Percentiles rank a stretch among this genome's conserved stretches.
Conservation (phyloP, 2,329 filamentous ascomycete species). For the Salinomyces thailandicus region DNA sequence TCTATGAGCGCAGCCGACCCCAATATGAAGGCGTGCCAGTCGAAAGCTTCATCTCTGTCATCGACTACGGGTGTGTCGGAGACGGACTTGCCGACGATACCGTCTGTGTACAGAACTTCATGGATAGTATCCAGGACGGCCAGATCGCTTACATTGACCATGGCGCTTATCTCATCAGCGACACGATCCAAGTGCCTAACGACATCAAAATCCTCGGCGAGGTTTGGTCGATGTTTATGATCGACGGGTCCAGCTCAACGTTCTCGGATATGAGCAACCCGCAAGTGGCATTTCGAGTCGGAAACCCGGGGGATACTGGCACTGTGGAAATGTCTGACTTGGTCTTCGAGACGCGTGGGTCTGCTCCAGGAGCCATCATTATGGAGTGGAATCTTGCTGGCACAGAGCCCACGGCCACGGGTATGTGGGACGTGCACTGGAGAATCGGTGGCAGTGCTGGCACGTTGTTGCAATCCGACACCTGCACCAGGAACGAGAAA, state of each 20-base stretch:
- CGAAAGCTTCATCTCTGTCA: constrained; percentile 59
- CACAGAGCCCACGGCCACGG: constrained; percentile 54
- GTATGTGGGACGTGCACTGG: constrained; percentile 89
- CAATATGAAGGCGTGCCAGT: constrained; percentile 63
- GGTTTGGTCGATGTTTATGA: constrained; percentile 54
- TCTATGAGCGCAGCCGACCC: constrained; percentile 77
- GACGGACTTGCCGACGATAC: constrained; percentile 84
- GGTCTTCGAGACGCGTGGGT: constrained; percentile 70
- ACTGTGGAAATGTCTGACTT: constrained; percentile 77
- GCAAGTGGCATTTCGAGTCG: constrained; percentile 70
- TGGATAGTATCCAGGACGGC: constrained; percentile 49
- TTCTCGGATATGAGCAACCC: constrained; percentile 69
- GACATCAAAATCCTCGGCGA: constrained; percentile 47
- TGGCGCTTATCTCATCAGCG: constrained; percentile 50
- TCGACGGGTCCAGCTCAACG: constrained; percentile 54
- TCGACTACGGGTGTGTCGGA: constrained; percentile 53
- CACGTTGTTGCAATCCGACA: constrained; percentile 61
- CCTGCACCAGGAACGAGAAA: constrained; percentile 65
- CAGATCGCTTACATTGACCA: constrained; percentile 55
- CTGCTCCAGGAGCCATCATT: constrained; percentile 75
- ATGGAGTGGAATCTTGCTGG: constrained; percentile 81
- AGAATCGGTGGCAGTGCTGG: constrained; percentile 46
- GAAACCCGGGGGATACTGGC: constrained; percentile 64
- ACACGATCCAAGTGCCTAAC: constrained; percentile 40
- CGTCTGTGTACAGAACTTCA: constrained; percentile 64